These are phyloP conservation scores for Boletus vinaceobasis DNA, from an alignment of 768 basidiomycete genomes.

Conservation along the genomic window DNA sequence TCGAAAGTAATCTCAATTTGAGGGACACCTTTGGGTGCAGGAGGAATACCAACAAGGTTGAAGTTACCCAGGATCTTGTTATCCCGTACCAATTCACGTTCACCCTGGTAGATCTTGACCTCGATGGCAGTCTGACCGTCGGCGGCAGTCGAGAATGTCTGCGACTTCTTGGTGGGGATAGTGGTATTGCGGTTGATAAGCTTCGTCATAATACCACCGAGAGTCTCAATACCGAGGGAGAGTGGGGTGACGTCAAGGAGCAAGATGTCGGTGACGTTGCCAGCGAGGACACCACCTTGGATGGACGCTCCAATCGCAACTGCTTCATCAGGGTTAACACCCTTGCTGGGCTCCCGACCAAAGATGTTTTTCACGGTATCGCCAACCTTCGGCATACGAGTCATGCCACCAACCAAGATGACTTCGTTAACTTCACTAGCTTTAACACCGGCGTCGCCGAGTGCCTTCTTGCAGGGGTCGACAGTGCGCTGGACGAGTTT, in stretches of 20 bases:
- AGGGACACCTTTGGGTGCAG: slow-evolving; percentile 70
- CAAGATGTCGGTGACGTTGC: slow-evolving; percentile 93
- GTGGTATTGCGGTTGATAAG: slow-evolving; percentile 98
- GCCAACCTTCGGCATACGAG: slow-evolving; percentile 92
- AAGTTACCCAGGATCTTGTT: slow-evolving; percentile 99
- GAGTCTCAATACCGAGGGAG: slow-evolving; percentile 93
- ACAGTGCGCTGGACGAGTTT: slow-evolving; percentile 84
- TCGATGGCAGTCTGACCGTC: slow-evolving; percentile 99
- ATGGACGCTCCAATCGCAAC: slow-evolving; percentile 98
- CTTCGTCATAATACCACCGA: slow-evolving; percentile 99
- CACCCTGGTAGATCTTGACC: slow-evolving; percentile 99
- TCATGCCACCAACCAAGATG: slow-evolving; percentile 98
- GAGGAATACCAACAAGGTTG: slow-evolving; percentile 97
- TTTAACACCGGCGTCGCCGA: slow-evolving; percentile 91
- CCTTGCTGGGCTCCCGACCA: slow-evolving; percentile 95
- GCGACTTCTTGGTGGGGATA: slow-evolving; percentile 99
- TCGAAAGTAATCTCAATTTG: slow-evolving; percentile 90
- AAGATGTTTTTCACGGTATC: slow-evolving; percentile 88
- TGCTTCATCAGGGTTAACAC: slow-evolving; percentile 99
- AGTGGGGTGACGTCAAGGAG: slow-evolving; percentile 95
- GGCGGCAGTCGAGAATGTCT: slow-evolving; percentile 97
- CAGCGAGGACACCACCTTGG: slow-evolving; percentile 96
- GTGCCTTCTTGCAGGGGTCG: slow-evolving; percentile 96
- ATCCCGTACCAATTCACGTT: slow-evolving; percentile 97
- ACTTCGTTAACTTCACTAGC: slow-evolving; percentile 92